Evolutionary conservation across 306 rosid species (phyloP).

Genomic region (Luffa aegyptiaca): DNA sequence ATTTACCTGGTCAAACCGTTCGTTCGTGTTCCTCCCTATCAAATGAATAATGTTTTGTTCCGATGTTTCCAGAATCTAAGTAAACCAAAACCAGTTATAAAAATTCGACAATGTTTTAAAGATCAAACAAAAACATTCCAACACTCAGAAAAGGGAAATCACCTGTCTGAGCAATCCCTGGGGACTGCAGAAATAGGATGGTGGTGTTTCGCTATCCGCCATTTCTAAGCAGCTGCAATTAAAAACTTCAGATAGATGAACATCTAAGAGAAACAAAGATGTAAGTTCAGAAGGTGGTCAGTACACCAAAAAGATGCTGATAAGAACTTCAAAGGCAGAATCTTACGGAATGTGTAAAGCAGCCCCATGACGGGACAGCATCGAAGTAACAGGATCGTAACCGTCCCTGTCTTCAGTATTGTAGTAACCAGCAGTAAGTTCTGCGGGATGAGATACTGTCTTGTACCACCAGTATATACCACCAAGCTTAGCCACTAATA

Average conservation of each 20-base stretch:
- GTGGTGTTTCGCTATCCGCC: constrained; percentile 16
- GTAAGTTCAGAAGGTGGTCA: not conserved
- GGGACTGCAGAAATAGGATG: constrained; percentile 24
- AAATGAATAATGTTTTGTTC: constrained; percentile 15
- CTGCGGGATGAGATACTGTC: constrained; percentile 22
- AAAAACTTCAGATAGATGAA: constrained; percentile 6
- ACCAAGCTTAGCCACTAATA: constrained; percentile 28
- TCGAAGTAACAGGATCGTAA: constrained; percentile 23
- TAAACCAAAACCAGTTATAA: not conserved
- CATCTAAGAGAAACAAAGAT: not conserved
- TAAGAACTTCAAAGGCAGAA: not conserved
- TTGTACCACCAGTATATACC: constrained; percentile 31
- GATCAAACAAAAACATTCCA: too few species aligned
- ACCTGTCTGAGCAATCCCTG: constrained; percentile 28
- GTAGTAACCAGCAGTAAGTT: constrained; percentile 34
- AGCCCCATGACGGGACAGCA: constrained; percentile 29
- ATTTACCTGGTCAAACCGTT: constrained; percentile 24
- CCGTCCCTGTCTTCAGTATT: constrained; percentile 24
- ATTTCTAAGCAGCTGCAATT: constrained; percentile 26
- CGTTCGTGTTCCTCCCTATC: constrained; percentile 26
- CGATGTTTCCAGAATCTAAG: constrained; percentile 20
- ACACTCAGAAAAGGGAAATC: too few species aligned
- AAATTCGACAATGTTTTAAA: too few species aligned
- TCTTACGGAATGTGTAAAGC: constrained; percentile 27
- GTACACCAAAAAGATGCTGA: not conserved